Evolutionary conservation across 2,329 filamentous ascomycete species (phyloP), one percentile per base, ranked within the genome.

Genomic region (Dissoconium aciculare): DNA sequence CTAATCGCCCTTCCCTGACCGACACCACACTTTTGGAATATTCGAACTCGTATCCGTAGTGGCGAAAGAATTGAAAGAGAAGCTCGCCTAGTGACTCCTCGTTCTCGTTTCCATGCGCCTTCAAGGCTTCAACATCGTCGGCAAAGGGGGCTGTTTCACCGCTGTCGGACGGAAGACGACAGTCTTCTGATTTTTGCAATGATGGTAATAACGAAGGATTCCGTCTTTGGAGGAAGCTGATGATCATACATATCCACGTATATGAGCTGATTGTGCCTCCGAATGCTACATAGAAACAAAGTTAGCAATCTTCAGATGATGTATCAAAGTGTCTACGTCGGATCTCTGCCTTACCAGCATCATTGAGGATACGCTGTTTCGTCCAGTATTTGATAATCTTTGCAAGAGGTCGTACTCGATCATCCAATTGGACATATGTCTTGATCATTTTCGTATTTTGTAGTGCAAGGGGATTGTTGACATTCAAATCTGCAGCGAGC

Each of bases 351-450:
- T 63, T 65, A 92, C 85, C 87, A 53, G 89, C 89, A 63, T 98
- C 89, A 51, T 98, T 98, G 45, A 98, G 66, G 47, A 93, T 78
- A 54, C 89, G 75, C 55, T 72, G 71, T 58, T 89, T 82, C 33
- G 89, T 93, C 89, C 89, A 98, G 60, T 95, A 71, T 56, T 98
- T 98, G 59, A 98, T 72, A 37, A 92, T 80, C 83, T 98, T 95
- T 11, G 89, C 87, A 44, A 98, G 63, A 26, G 81, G 84, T 26
- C 89, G 74, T 33, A 98, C 83, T 38, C 89, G 75, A 23, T 84
- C 74, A 55, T 98, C 89, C 34, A 91, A 78, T 49, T 91, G 76
- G 38, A 98, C 83, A 57, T 98, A 98, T 1, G 84, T 93, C 52
- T 85, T 82, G 47, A 98, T 89, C 85, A 98, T 92, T 30, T 85